Percentiles rank a stretch among this genome's conserved stretches.
Conservation (phyloP, 2,329 filamentous ascomycete species). For the Aspergillus melleus region DNA sequence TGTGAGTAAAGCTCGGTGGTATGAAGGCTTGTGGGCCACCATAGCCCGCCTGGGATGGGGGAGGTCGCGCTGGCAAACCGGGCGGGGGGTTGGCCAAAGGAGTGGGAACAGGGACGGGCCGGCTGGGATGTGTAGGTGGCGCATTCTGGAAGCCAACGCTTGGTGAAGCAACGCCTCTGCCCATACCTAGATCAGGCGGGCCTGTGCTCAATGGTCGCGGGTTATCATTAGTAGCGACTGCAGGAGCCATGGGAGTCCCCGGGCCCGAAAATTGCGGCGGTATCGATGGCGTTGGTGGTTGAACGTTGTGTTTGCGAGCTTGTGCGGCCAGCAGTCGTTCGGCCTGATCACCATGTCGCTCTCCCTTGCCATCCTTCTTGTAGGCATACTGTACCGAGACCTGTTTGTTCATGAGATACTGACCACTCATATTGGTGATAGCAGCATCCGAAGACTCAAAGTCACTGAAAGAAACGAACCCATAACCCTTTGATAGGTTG, state of each 20-base stretch:
- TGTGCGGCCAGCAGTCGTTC: conserved; percentile 89
- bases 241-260: conserved; percentile 42
- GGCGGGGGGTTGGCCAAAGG: conserved; percentile 49
- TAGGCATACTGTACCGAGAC: conserved; percentile 97
- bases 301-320: conserved; percentile 91
- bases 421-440: conserved; percentile 88
- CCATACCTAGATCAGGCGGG: conserved; percentile 35
- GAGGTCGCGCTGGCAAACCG: conserved; percentile 67
- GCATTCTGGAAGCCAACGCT: conserved; percentile 44
- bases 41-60: conserved; percentile 66
- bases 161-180: conserved; percentile 43
- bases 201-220: conserved; percentile 34
- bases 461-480: conserved; percentile 88
- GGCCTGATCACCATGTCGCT: conserved; percentile 90
- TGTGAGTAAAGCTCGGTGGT: conserved; percentile 38
- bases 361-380: conserved; percentile 98
- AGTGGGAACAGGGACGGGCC: conserved; percentile 60
- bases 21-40: conserved; percentile 57
- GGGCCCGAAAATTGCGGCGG: conserved; percentile 68
- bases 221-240: conserved; percentile 45
- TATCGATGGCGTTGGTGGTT: conserved; percentile 74
- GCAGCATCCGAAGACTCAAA: conserved; percentile 94
- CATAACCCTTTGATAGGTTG: conserved; percentile 90
- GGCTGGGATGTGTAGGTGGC: conserved; percentile 44
- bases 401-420: conserved; percentile 96